Evolutionary conservation across 768 basidiomycete species (phyloP), one percentile per base, ranked within the genome.

Genomic region (Podaxis pistillaris): DNA sequence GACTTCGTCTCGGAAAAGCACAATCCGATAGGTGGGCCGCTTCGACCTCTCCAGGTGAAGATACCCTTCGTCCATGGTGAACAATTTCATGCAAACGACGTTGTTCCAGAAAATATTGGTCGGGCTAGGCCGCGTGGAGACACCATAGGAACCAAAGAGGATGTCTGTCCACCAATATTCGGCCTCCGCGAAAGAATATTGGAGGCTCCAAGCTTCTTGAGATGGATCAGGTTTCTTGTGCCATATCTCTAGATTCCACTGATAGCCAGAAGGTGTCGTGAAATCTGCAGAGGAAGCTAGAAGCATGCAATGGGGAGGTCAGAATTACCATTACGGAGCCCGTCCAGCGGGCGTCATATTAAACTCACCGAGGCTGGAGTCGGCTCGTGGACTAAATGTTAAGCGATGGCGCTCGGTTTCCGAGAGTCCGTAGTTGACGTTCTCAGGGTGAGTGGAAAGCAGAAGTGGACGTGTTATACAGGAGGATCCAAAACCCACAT

Each of bases 401-500:
- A 61, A 44, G 28, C 60, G 60, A 33, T 61, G 60, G 19, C 60
- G 60, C 40, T 61, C 60, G 6, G 60, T 61, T 15, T 55, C 52
- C 9, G 60, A 46, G 2, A 61, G 17, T 13, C 60, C 60, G n/a
- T 47, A n/a, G 24, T 12, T 46, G 30, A 61, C 24, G 12, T 61
- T 61, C 15, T 55, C 41, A 11, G 60, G 60, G n/a, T 61, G 12
- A 19, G 58, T 24, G 24, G 71, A 68, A n/a, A 76, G 68, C 0
- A 73, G 65, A 30, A 76, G 70, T 3, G 74, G 75, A 37, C 69
- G 41, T 11, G 67, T 67, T n/a, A 71, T 66, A 0, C 66, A 64
- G 7, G 65, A 46, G 6, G 68, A 64, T 3, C 75, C 74, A 58
- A 74, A 73, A 9, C 75, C 74, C 5, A 70, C 73, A 63, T 76